phyloP scores from a whole-genome alignment of 345 rosid genomes.

The Aegle marmelos region DNA sequence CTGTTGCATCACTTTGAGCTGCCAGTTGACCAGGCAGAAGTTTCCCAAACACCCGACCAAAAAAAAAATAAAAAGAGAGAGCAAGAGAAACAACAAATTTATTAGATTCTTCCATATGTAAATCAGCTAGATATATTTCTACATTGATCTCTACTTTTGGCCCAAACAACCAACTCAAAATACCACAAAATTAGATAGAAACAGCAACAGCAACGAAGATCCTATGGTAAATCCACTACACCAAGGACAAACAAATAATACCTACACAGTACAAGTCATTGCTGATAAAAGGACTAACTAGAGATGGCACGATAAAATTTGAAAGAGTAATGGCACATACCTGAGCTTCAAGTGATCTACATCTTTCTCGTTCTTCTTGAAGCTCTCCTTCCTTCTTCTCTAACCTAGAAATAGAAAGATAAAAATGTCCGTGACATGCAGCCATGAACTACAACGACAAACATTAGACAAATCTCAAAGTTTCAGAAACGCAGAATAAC shows the following conservation, averaged over 20 bases:
- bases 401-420: slow-evolving; percentile 27
- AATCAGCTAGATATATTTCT: not conserved
- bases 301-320: not conserved
- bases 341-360: slow-evolving; percentile 52
- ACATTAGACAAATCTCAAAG: not conserved
- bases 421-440: not conserved
- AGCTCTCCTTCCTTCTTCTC: slow-evolving; percentile 32
- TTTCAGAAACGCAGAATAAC: slow-evolving; percentile 6
- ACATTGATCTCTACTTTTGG: not conserved
- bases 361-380: slow-evolving; percentile 35
- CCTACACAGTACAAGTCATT: not conserved
- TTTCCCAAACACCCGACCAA: too few species aligned
- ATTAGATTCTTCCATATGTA: not conserved
- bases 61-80: not conserved
- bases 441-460: not conserved
- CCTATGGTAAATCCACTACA: not conserved
- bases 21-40: slow-evolving; percentile 7
- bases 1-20: slow-evolving; percentile 49
- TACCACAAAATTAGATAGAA: not conserved
- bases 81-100: not conserved
- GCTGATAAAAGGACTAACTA: not conserved
- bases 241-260: not conserved
- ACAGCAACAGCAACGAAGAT: not conserved
- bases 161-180: not conserved
- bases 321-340: slow-evolving; percentile 29